These are phyloP conservation scores for Heliamphora exappendiculata DNA, from an alignment of 148 eudicot species.

Conservation along the genomic window DNA sequence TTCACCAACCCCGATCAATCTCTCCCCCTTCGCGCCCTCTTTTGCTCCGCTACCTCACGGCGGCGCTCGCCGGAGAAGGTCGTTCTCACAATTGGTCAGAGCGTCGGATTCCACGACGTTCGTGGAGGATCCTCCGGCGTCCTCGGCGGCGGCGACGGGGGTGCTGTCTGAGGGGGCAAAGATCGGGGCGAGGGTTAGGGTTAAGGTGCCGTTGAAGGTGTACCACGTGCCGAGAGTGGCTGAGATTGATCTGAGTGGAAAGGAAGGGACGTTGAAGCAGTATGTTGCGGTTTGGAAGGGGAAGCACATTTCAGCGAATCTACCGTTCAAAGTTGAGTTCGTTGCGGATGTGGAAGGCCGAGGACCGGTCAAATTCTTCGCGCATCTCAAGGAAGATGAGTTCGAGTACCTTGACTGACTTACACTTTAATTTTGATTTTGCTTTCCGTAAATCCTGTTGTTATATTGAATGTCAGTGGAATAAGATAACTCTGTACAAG, in stretches of 20 bases:
- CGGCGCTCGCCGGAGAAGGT: neutral
- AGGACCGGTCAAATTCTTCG: constrained; percentile 45
- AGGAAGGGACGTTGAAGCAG: constrained; percentile 49
- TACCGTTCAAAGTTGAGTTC: constrained; percentile 60
- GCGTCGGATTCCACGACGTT: constrained; percentile 11
- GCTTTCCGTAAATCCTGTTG: neutral
- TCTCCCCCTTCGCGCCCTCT: neutral
- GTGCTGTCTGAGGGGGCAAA: constrained; percentile 20
- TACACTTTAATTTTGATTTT: neutral
- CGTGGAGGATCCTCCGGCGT: constrained; percentile 9
- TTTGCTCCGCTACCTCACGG: neutral
- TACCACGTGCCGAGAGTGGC: constrained; percentile 54
- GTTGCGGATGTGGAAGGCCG: constrained; percentile 26
- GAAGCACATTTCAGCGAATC: constrained; percentile 58
- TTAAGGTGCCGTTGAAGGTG: constrained; percentile 51
- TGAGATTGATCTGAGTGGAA: constrained; percentile 46
- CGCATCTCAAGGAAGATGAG: constrained; percentile 79
- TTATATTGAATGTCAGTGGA: neutral
- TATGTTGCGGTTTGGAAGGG: constrained; percentile 64
- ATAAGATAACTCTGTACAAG: neutral
- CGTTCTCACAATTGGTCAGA: neutral
- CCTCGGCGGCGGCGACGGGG: constrained; percentile 4
- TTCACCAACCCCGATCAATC: neutral
- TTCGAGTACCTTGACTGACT: constrained; percentile 47
- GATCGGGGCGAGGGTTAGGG: constrained; percentile 62